phyloP scores from a whole-genome alignment of 345 rosid genomes.

The Cardamine occulta region DNA sequence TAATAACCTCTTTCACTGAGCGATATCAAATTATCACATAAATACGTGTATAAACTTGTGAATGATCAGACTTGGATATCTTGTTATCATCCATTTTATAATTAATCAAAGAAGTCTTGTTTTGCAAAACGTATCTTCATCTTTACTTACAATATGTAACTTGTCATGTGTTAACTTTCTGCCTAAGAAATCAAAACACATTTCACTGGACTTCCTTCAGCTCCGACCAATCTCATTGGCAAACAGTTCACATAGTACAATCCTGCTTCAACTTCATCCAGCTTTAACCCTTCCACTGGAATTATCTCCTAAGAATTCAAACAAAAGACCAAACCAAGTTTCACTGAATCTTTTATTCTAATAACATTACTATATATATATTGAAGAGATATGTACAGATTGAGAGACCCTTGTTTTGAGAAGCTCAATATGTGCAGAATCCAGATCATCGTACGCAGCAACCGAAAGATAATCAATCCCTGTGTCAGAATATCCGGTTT shows the following conservation, averaged over 20 bases:
- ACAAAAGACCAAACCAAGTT: not conserved
- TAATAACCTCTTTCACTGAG: too few species aligned
- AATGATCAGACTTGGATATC: too few species aligned
- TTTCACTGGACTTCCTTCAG: constrained; percentile 68
- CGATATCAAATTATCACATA: too few species aligned
- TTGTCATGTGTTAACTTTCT: not conserved
- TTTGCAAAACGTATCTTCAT: not conserved
- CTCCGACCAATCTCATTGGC: constrained; percentile 60
- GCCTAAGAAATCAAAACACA: constrained; percentile 56
- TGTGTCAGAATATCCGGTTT: constrained; percentile 28
- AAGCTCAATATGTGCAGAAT: constrained; percentile 7
- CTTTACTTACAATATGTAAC: not conserved
- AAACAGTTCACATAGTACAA: constrained; percentile 62
- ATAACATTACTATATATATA: not conserved
- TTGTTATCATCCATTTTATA: too few species aligned
- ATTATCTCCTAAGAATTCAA: not conserved
- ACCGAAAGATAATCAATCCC: constrained; percentile 79
- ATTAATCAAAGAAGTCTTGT: not conserved
- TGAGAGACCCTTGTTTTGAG: not conserved
- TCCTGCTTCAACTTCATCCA: constrained; percentile 56
- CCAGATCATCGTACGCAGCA: constrained; percentile 49
- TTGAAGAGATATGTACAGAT: not conserved
- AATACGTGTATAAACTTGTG: too few species aligned
- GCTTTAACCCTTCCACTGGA: constrained; percentile 54
- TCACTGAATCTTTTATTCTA: not conserved